These are phyloP conservation scores for Ascochyta clinopodiicola DNA, from an alignment of 2,329 filamentous ascomycete genomes.

Conservation along the genomic window DNA sequence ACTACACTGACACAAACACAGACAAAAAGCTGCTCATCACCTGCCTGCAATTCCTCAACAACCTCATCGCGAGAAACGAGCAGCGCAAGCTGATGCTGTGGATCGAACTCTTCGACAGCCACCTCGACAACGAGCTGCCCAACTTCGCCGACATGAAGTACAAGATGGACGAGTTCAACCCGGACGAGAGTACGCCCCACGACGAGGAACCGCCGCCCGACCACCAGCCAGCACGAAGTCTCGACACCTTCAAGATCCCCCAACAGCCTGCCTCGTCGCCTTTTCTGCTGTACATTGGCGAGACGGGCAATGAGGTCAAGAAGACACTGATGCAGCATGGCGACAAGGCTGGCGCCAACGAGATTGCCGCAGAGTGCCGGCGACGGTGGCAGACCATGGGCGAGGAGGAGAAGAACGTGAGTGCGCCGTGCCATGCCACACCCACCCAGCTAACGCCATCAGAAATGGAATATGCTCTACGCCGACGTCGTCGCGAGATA, in stretches of 20 bases:
- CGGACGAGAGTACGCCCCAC: slow-evolving; percentile 23
- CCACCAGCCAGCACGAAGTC: slow-evolving; percentile 29
- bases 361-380: slow-evolving; percentile 51
- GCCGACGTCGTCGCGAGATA: slow-evolving; percentile 49
- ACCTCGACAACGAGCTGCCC: slow-evolving; percentile 50
- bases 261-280: slow-evolving; percentile 50
- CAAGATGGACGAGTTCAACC: slow-evolving; percentile 41
- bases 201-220: slow-evolving; percentile 11
- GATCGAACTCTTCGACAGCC: slow-evolving; percentile 69
- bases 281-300: slow-evolving; percentile 50
- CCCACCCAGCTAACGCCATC: slow-evolving; percentile 18
- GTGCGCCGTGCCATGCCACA: slow-evolving; percentile 19
- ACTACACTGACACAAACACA: slow-evolving; percentile 19
- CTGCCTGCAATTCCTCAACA: slow-evolving; percentile 71
- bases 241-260: slow-evolving; percentile 44
- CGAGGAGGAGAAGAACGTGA: slow-evolving; percentile 48
- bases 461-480: slow-evolving; percentile 53
- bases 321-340: slow-evolving; percentile 45
- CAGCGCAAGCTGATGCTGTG: slow-evolving; percentile 69
- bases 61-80: slow-evolving; percentile 70
- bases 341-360: slow-evolving; percentile 48
- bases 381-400: slow-evolving; percentile 49
- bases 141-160: slow-evolving; percentile 49
- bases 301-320: slow-evolving; percentile 49
- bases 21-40: slow-evolving; percentile 70